Percentiles rank a stretch among this genome's conserved stretches.
Evolutionary conservation across 768 basidiomycete genomes (phyloP).

Genomic region (Russula sp.): DNA sequence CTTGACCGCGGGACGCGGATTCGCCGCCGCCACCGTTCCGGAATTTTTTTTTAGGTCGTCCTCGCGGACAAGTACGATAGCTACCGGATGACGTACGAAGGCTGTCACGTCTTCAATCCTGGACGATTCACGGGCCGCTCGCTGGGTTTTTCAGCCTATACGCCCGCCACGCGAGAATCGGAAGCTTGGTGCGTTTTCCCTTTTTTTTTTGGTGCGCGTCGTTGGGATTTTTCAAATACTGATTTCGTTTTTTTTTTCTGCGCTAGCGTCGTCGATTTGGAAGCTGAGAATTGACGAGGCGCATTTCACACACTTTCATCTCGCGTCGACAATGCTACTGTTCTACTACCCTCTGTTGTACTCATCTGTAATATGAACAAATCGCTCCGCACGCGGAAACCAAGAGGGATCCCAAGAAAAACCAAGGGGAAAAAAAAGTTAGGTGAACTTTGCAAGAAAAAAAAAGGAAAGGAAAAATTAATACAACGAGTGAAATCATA

Average conservation of each 20-base stretch:
- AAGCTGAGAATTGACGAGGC: conserved; percentile 11
- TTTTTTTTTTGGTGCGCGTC: background rate
- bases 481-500: conserved; percentile 11
- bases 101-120: conserved; percentile 98
- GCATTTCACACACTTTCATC: background rate
- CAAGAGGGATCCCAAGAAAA: background rate
- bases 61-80: conserved; percentile 96
- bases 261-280: conserved; percentile 19
- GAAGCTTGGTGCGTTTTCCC: conserved; percentile 64
- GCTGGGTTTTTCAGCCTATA: conserved; percentile 86
- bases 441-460: background rate
- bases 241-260: background rate
- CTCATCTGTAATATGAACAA: conserved; percentile 3
- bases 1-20: background rate
- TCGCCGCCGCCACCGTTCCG: too few relatives aligned
- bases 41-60: conserved; percentile 51
- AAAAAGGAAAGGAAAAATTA: background rate
- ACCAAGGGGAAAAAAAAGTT: background rate
- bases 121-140: conserved; percentile 83
- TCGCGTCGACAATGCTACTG: background rate
- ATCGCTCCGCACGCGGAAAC: background rate
- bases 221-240: background rate
- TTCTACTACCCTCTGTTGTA: background rate
- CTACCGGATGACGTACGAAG: conserved; percentile 94
- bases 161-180: conserved; percentile 77